Evolutionary conservation across 2,329 filamentous ascomycete genomes (phyloP).

Genomic region (Fusarium nelsonii): DNA sequence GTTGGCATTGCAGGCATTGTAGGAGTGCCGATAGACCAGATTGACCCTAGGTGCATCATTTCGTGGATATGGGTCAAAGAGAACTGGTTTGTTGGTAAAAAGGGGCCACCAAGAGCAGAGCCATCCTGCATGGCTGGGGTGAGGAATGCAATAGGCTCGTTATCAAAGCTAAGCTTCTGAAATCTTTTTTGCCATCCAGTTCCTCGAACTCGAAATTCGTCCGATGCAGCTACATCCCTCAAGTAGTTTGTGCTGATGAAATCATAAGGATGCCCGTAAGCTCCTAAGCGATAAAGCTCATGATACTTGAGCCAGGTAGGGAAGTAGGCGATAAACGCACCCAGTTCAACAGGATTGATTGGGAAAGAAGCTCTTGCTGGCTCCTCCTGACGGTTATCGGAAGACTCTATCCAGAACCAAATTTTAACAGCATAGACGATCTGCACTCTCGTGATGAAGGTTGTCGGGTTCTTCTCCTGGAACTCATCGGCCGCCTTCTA

Average conservation of each 20-base stretch:
- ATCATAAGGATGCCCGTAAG: neutral
- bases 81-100: neutral
- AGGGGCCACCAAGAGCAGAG: neutral
- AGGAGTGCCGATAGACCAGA: neutral
- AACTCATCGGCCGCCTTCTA: neutral
- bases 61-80: neutral
- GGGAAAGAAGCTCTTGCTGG: fast-evolving
- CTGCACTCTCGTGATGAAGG: neutral
- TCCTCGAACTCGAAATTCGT: neutral
- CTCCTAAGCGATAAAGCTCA: neutral
- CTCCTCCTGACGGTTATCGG: neutral
- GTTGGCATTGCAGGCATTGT: fast-evolving
- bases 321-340: constrained; percentile 11
- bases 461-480: neutral
- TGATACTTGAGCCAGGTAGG: constrained; percentile 9
- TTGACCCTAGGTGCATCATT: neutral
- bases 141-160: neutral
- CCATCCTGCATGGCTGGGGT: constrained; percentile 16
- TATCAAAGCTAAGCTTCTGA: neutral
- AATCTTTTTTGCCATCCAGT: neutral
- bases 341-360: neutral
- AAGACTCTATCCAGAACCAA: constrained; percentile 5
- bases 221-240: neutral
- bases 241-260: neutral
- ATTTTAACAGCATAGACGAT: neutral